A percentile compares a stretch with the other conserved stretches of the same genome.
Evolutionary conservation across 306 rosid genomes (phyloP).

Genomic region (Pterocarpus santalinus): DNA sequence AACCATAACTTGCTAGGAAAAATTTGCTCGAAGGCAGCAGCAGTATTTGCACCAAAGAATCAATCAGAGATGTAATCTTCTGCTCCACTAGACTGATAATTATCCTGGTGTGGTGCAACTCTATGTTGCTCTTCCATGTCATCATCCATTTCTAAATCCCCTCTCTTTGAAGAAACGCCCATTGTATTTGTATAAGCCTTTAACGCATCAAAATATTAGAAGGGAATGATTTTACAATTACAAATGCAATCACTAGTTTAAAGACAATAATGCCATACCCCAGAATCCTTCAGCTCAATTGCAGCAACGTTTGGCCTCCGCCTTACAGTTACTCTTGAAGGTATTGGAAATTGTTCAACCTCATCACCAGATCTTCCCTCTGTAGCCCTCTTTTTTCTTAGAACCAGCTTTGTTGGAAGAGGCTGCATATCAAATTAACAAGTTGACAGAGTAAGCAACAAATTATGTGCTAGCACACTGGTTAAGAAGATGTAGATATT

Average conservation of each 20-base stretch:
- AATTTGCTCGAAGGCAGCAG: constrained; percentile 43
- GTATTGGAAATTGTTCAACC: constrained; percentile 84
- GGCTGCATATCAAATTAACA: constrained; percentile 69
- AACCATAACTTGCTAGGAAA: constrained; percentile 36
- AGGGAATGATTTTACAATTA: not conserved
- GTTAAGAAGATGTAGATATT: constrained; percentile 18
- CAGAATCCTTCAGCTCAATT: constrained; percentile 79
- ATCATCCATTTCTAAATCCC: constrained; percentile 70
- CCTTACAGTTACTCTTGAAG: constrained; percentile 86
- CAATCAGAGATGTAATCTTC: constrained; percentile 89
- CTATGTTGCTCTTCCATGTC: constrained; percentile 71
- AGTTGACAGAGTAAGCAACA: constrained; percentile 20
- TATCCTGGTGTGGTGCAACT: constrained; percentile 61
- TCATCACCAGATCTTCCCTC: constrained; percentile 91
- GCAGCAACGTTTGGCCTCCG: constrained; percentile 75
- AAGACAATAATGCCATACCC: constrained; percentile 59
- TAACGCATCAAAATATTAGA: constrained; percentile 41
- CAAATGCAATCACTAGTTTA: not conserved
- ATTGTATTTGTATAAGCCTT: constrained; percentile 71
- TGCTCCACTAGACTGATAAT: constrained; percentile 80
- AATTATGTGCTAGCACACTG: not conserved
- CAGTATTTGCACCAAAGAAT: constrained; percentile 47
- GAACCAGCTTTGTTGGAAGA: constrained; percentile 88
- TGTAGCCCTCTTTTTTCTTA: constrained; percentile 89
- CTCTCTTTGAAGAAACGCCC: constrained; percentile 61